Evolutionary conservation across 2,329 filamentous ascomycete genomes (phyloP), one percentile per base, ranked within the genome.

Genomic region (Fusarium buharicum): DNA sequence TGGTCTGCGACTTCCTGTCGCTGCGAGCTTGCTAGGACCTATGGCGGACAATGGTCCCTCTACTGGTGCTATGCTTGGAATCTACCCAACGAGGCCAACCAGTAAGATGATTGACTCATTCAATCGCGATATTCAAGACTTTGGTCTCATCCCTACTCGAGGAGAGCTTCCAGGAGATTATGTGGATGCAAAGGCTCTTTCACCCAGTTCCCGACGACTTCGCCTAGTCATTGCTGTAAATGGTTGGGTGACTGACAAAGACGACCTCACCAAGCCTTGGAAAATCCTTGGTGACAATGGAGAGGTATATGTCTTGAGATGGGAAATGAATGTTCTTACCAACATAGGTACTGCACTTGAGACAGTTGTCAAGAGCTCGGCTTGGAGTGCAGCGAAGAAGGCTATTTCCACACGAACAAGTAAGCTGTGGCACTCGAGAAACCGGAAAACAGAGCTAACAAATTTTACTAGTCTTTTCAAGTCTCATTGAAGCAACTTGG

Each of bases 31-130:
- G 49, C 79, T 98, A 1, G 94, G 93, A 11, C 84, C 88, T 16
- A 82, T 97, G 70, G 90, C 92, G 3, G 89, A 93, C 33, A 95
- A 90, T 60, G 86, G 89, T 6, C 84, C 95, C 14, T 81, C 93
- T 37, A 89, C 97, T 27, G 94, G 93, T 14, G 87, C 90, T 33
- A 79, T 98, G 34, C 97, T 98, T 71, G 95, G 95, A 9, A 91
- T 95, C n/a, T 97, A 96, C 72, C 91, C 91, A 38, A 88, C 89
- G 2, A 86, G 89, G 31, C 93, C 96, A 82, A 91, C 90, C 0
- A 87, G 88, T 48, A 89, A 93, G 73, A 92, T 93, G 82, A 90
- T 97, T 82, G 92, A 97, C 64, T 83, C 89, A n/a, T 96, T 96
- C 73, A 85, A 90, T 11, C 88, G 87, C 66, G 92, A 97, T 64